These are phyloP conservation scores for Lepidium sativum DNA, from an alignment of 345 rosid species.

Conservation along the genomic window DNA sequence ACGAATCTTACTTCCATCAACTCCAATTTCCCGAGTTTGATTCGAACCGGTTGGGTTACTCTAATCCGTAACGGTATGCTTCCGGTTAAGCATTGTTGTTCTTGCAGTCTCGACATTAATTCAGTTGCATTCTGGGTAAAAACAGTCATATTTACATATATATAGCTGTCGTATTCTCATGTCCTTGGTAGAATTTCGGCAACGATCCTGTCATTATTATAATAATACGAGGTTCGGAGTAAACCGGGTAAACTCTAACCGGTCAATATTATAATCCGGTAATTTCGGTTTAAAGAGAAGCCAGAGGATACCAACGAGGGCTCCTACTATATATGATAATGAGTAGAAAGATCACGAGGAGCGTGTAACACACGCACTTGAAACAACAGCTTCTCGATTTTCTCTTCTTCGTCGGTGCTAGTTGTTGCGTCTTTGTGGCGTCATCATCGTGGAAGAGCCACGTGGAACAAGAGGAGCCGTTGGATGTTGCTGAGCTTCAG, in stretches of 20 bases:
- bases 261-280: constrained; percentile 58
- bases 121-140: constrained; percentile 40
- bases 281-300: constrained; percentile 71
- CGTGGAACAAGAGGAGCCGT: constrained; percentile 50
- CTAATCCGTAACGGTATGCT: constrained; percentile 51
- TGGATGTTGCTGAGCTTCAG: constrained; percentile 40
- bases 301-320: constrained; percentile 45
- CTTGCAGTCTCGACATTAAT: constrained; percentile 28
- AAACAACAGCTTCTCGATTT: constrained; percentile 45
- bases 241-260: constrained; percentile 47
- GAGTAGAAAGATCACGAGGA: constrained; percentile 40
- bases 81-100: constrained; percentile 42
- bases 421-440: not conserved
- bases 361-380: constrained; percentile 60
- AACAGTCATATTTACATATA: constrained; percentile 45
- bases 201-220: constrained; percentile 37
- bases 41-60: constrained; percentile 70
- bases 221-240: constrained; percentile 11
- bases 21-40: constrained; percentile 69
- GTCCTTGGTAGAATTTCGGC: constrained; percentile 93
- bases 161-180: constrained; percentile 64
- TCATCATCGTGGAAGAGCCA: constrained; percentile 23
- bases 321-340: constrained; percentile 40
- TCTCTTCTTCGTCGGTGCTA: constrained; percentile 31
- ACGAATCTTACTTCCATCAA: constrained; percentile 58